Evolutionary conservation across 2,329 filamentous ascomycete species (phyloP).

Genomic region (Tolypocladium endophyticum): DNA sequence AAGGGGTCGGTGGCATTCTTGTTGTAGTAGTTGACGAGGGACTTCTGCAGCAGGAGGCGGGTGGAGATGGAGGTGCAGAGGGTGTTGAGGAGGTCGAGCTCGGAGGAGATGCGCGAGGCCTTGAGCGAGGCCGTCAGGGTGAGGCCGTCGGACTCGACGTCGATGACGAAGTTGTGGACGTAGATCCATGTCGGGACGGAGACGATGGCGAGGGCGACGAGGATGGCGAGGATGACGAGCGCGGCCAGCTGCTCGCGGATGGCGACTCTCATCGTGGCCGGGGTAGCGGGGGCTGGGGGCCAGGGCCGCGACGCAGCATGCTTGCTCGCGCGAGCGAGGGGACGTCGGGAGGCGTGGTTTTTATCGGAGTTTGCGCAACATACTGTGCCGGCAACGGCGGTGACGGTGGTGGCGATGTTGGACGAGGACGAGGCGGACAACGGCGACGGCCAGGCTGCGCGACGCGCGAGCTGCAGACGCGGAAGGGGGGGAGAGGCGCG

Average conservation of each 20-base stretch:
- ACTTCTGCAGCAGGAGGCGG: slow-evolving; percentile 46
- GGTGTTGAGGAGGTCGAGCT: slow-evolving; percentile 69
- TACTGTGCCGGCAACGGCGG: not conserved
- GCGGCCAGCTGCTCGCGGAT: slow-evolving; percentile 80
- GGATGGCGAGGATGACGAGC: slow-evolving; percentile 29
- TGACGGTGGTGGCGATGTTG: no score
- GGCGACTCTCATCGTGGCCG: slow-evolving; percentile 65
- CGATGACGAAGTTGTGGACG: slow-evolving; percentile 42
- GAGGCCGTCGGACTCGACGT: slow-evolving; percentile 50
- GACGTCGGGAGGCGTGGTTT: not conserved
- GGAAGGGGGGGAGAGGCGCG: no score
- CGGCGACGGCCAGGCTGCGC: no score
- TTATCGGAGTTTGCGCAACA: not conserved
- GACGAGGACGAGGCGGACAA: no score
- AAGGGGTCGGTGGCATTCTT: slow-evolving; percentile 45
- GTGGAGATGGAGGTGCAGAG: slow-evolving; percentile 64
- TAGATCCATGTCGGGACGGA: slow-evolving; percentile 64
- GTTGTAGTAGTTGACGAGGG: slow-evolving; percentile 47
- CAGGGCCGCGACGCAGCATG: not conserved
- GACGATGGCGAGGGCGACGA: slow-evolving; percentile 66
- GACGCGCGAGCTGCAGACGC: no score
- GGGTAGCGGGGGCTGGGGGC: not conserved
- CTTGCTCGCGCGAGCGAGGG: not conserved
- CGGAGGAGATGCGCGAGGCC: slow-evolving; percentile 67
- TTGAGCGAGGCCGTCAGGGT: slow-evolving; percentile 77